phyloP scores from a whole-genome alignment of 1,139 yeast species.

The Groenewaldozyma sp. region DNA sequence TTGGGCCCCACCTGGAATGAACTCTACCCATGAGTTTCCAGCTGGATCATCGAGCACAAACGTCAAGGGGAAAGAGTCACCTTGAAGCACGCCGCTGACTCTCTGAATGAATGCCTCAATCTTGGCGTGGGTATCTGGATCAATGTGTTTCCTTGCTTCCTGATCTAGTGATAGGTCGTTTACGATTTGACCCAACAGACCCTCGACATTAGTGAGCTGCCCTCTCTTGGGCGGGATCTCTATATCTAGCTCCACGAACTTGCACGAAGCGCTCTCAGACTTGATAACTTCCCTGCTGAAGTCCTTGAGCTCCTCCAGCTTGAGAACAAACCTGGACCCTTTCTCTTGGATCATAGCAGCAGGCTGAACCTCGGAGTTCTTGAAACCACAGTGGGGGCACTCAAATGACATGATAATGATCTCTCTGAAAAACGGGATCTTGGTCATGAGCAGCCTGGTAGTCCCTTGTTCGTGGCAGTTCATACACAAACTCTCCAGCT shows the following conservation, averaged over 20 bases:
- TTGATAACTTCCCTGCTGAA: slow-evolving; percentile 87
- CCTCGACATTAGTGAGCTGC: slow-evolving; percentile 87
- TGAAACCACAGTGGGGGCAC: slow-evolving; percentile 90
- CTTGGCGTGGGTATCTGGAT: slow-evolving; percentile 68
- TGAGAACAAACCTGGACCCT: slow-evolving; percentile 67
- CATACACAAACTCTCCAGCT: slow-evolving; percentile 91
- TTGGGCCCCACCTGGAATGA: slow-evolving; percentile 74
- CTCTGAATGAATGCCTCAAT: slow-evolving; percentile 60
- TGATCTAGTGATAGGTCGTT: slow-evolving; percentile 80
- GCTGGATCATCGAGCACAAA: slow-evolving; percentile 86
- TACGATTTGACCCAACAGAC: slow-evolving; percentile 71
- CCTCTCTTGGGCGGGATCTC: slow-evolving; percentile 96
- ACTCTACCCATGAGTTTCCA: slow-evolving; percentile 96
- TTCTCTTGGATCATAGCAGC: slow-evolving; percentile 76
- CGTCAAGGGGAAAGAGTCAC: slow-evolving; percentile 68
- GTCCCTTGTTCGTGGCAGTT: slow-evolving; percentile 82
- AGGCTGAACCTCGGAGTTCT: slow-evolving; percentile 88
- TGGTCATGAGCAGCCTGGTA: slow-evolving; percentile 75
- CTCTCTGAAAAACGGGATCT: slow-evolving; percentile 87
- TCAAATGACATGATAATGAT: slow-evolving; percentile 90
- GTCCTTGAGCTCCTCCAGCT: slow-evolving; percentile 63
- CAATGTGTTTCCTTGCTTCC: slow-evolving; percentile 58
- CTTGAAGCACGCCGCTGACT: slow-evolving; percentile 50
- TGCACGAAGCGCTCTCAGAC: slow-evolving; percentile 78
- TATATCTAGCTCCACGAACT: slow-evolving; percentile 74